A percentile compares a stretch with the other conserved stretches of the same genome.
These are phyloP conservation scores for Fomitopsis serialis DNA, from an alignment of 768 basidiomycete genomes.

Conservation along the genomic window DNA sequence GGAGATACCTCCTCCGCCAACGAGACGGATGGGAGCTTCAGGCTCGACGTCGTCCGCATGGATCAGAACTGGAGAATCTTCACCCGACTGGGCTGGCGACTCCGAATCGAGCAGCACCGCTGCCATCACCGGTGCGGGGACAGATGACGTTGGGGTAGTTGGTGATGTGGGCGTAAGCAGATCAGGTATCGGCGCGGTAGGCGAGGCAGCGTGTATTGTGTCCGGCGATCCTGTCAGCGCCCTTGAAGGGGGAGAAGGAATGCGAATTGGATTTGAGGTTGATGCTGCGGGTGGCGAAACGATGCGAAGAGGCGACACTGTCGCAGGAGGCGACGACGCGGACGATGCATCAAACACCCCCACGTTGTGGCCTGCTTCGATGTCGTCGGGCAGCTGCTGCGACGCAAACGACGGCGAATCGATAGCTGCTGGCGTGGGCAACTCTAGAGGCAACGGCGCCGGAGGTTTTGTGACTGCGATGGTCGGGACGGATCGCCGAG, in stretches of 20 bases:
- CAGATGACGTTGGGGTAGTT: slow-evolving; percentile 1
- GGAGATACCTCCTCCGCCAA: slow-evolving; percentile 48
- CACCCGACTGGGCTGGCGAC: slow-evolving; percentile 7
- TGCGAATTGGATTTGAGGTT: not conserved
- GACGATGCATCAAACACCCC: slow-evolving; percentile 6
- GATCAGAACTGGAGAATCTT: slow-evolving; percentile 22
- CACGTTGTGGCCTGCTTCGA: slow-evolving; percentile 16
- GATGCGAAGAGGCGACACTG: not conserved
- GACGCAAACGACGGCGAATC: not conserved
- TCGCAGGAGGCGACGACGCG: not conserved
- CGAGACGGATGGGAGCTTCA: slow-evolving; percentile 48
- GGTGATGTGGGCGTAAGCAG: slow-evolving; percentile 10
- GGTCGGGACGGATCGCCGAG: slow-evolving; percentile 35
- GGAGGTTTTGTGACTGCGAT: slow-evolving; percentile 69
- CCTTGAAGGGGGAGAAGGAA: slow-evolving; percentile 1
- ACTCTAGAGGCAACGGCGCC: slow-evolving; percentile 60
- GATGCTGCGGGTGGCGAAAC: not conserved
- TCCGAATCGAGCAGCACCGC: not conserved
- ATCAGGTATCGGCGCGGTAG: slow-evolving; percentile 4
- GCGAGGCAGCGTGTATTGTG: not conserved
- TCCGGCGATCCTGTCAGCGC: slow-evolving; percentile 5
- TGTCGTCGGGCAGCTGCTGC: slow-evolving; percentile 4
- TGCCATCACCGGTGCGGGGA: slow-evolving; percentile 1
- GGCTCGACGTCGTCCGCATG: slow-evolving; percentile 16
- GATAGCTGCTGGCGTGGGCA: slow-evolving; percentile 57